phyloP scores from a whole-genome alignment of 768 basidiomycete genomes.

The Lactarius akahatsu region DNA sequence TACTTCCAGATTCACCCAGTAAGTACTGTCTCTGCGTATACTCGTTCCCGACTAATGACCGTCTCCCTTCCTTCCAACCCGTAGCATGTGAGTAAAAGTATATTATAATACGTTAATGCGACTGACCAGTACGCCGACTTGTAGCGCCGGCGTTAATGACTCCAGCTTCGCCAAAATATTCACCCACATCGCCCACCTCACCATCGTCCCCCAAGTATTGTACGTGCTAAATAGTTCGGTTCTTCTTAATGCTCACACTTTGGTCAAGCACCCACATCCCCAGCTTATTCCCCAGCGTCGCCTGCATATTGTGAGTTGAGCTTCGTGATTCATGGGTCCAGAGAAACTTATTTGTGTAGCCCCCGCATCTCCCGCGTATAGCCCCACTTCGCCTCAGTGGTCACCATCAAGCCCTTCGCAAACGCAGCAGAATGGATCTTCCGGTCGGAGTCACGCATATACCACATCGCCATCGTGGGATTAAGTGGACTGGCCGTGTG shows the following conservation, averaged over 20 bases:
- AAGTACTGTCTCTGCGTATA: slow-evolving; percentile 39
- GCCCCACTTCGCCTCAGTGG: slow-evolving; percentile 82
- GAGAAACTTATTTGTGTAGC: slow-evolving; percentile 43
- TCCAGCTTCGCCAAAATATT: slow-evolving; percentile 89
- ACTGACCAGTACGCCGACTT: slow-evolving; percentile 25
- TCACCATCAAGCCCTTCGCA: slow-evolving; percentile 76
- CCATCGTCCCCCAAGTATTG: slow-evolving; percentile 93
- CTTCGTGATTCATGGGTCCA: neutral
- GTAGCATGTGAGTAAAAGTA: slow-evolving; percentile 59
- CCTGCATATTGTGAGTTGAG: slow-evolving; percentile 71
- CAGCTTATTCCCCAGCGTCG: slow-evolving; percentile 84
- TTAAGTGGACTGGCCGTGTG: slow-evolving; percentile 27
- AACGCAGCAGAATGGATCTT: slow-evolving; percentile 41
- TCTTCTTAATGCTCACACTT: slow-evolving; percentile 21
- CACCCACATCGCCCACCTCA: slow-evolving; percentile 91
- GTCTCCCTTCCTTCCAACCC: slow-evolving; percentile 13
- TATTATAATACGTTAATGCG: slow-evolving; percentile 3
- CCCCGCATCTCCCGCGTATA: slow-evolving; percentile 83
- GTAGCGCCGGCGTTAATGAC: slow-evolving; percentile 79
- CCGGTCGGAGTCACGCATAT: slow-evolving; percentile 44
- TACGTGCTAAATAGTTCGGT: slow-evolving; percentile 40
- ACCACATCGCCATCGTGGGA: slow-evolving; percentile 55
- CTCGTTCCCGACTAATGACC: slow-evolving; percentile 32
- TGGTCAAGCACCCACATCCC: slow-evolving; percentile 74
- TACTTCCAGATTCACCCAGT: slow-evolving; percentile 71